Evolutionary conservation across 129 eudicot species (phyloP), one percentile per base, ranked within the genome.

Genomic region (Scalesia atractyloides): DNA sequence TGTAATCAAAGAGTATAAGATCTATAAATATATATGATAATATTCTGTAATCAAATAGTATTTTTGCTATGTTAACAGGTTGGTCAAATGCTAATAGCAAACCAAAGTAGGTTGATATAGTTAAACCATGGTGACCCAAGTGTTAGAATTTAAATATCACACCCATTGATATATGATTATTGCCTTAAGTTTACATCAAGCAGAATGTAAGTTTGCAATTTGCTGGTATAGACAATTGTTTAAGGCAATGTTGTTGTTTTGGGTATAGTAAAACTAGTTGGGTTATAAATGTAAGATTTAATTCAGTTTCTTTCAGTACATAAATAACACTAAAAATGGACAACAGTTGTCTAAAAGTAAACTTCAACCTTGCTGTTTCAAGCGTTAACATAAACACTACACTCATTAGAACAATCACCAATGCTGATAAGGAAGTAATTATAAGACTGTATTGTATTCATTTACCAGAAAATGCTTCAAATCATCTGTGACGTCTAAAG

Each of bases 401-500:
- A 68, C 68, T 41, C 67, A 68, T 57, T n/a, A 62, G 37, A 62
- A 36, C 63, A 26, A 49, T 47, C 13, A 24, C 9, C 59, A 10
- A 24, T 15, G 19, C 17, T 50, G 6, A 37, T 26, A 64, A 79
- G 73, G n/a, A 78, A 54, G 43, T 36, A 18, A 37, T n/a, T 7
- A 59, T 43, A 34, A 54, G 46, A 43, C 9, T 26, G 70, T 56
- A 68, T 44, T 26, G 17, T 16, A 20, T 54, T 33, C 17, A 46
- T 73, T 39, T 93, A 93, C 99, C 99, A 95, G 78, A 62, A 95
- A 79, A 33, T 90, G 93, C 82, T 83, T 91, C 91, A 94, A 88
- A 84, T 94, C 99, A 75, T 90, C 92, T n/a, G 83, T 85, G 62
- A 94, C 84, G 69, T 95, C 99, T 76, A 95, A 88, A 68, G 97